Evolutionary conservation across 768 basidiomycete genomes (phyloP), one percentile per base, ranked within the genome.

Genomic region (Cystoderma amianthinum): DNA sequence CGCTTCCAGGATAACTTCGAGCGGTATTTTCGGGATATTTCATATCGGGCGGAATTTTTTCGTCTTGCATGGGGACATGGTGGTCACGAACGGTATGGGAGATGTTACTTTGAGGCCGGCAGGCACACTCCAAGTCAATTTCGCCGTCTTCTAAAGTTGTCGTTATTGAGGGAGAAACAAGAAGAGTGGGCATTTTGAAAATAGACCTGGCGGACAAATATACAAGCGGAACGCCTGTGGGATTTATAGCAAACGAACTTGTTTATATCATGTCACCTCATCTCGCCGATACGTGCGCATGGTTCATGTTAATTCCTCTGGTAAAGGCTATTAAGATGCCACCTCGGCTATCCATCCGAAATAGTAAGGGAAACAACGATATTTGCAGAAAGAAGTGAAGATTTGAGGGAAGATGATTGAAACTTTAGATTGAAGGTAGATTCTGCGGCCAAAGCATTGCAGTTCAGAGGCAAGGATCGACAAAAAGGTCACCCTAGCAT

Each of bases 1-100:
- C 78, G 18, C 47, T 54, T 9, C 77, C 78, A 6, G 62, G 53
- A 53, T 72, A 75, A 11, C 48, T 48, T 21, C 49, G 47, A 11
- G 39, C 39, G n/a, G 25, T 16, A 13, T 9, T 16, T n/a, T 6
- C 5, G 13, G 25, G 11, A 9, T 38, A 5, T 5, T 10, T 22
- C 11, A 10, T 10, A 16, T 5, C 37, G 11, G 16, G 5, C 28
- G n/a, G n/a, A 16, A 21, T 17, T 32, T 35, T 43, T 22, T 22
- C 23, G 13, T 43, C 41, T 7, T 45, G 38, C 12, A 30, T 28
- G 24, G n/a, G 22, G 21, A 37, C 20, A 32, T 38, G 36, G 18
- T 22, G 32, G 7, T 35, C 25, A 5, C 34, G 36, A 15, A 17
- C 37, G 15, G 36, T 39, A 37, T 23, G 36, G 18, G 13, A 24